phyloP scores from a whole-genome alignment of 1,139 yeast species.

The Pneumocystis sp. region DNA sequence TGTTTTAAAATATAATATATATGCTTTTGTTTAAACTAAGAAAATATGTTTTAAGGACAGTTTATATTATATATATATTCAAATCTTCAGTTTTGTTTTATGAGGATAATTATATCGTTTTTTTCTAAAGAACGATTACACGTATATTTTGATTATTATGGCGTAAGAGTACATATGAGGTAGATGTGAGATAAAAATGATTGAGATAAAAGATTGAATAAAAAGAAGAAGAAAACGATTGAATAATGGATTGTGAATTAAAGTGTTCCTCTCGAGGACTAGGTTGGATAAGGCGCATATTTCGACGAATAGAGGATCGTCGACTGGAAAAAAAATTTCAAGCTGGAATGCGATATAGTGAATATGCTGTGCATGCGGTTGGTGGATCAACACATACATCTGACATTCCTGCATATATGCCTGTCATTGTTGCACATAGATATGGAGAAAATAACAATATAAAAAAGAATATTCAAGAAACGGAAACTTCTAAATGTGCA shows the following conservation, averaged over 20 bases:
- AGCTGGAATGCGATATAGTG: neutral
- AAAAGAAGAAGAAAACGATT: neutral
- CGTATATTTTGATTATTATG: neutral
- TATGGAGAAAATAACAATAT: neutral
- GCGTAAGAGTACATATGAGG: neutral
- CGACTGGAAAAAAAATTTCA: neutral
- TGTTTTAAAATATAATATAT: too few species aligned
- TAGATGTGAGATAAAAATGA: neutral
- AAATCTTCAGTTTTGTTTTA: neutral
- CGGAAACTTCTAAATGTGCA: neutral
- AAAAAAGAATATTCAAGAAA: neutral
- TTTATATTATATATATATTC: too few species aligned
- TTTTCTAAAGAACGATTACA: neutral
- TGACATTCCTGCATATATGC: neutral
- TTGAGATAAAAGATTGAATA: neutral
- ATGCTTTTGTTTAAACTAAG: neutral
- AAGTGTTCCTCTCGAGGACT: neutral
- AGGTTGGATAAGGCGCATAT: neutral
- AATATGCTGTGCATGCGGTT: neutral
- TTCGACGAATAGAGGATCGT: neutral
- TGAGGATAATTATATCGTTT: neutral
- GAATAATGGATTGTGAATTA: neutral
- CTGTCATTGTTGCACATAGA: neutral
- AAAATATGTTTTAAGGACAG: neutral
- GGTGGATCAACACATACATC: neutral